phyloP scores from a whole-genome alignment of 768 basidiomycete species.

The Podaxis mareebaensis region DNA sequence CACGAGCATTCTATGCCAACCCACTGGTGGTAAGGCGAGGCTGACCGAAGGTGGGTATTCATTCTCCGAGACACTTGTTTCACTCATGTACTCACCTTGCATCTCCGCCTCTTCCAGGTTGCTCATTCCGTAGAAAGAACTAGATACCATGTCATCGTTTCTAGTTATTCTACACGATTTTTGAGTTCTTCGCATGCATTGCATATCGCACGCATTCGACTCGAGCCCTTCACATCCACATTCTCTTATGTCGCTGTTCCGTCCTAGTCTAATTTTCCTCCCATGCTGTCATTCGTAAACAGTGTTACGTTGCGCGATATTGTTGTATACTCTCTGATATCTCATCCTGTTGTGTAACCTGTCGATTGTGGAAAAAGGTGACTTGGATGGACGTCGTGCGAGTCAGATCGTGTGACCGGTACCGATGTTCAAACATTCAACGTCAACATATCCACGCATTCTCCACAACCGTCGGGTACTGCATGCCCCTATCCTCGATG shows the following conservation, averaged over 20 bases:
- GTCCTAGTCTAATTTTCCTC: conserved; percentile 7
- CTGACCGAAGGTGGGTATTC: conserved; percentile 87
- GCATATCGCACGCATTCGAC: conserved; percentile 5
- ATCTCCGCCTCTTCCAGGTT: conserved; percentile 52
- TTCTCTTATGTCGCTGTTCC: background rate
- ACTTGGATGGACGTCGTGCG: background rate
- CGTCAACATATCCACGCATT: too few species aligned
- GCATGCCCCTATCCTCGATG: background rate
- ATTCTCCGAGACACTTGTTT: conserved; percentile 2
- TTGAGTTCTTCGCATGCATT: conserved; percentile 1
- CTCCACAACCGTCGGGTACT: too few species aligned
- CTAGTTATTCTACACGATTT: conserved; percentile 17
- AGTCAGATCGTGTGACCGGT: conserved; percentile 14
- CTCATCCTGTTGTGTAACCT: background rate
- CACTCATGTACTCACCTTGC: conserved; percentile 5
- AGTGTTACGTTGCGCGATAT: conserved; percentile 9
- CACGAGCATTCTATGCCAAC: conserved; percentile 94
- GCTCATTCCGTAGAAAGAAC: conserved; percentile 98
- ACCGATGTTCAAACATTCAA: background rate
- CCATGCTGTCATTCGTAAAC: background rate
- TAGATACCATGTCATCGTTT: conserved; percentile 37
- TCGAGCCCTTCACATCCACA: background rate
- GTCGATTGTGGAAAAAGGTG: background rate
- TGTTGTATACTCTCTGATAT: conserved; percentile 13
- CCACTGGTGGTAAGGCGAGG: conserved; percentile 96